phyloP scores from a whole-genome alignment of 2,329 filamentous ascomycete genomes.

The Colletotrichum sp. region DNA sequence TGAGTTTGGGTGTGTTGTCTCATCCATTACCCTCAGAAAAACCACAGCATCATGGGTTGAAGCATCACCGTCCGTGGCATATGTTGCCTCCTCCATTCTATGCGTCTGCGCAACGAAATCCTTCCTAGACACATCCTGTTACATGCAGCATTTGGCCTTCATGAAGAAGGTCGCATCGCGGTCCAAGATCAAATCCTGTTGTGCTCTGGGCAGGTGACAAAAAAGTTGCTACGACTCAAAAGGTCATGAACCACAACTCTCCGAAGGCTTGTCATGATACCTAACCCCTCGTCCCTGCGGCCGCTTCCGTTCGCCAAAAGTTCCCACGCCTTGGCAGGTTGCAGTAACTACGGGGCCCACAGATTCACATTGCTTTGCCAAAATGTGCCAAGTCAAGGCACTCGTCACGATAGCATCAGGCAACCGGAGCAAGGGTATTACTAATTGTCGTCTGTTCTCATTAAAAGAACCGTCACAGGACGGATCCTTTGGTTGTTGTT shows the following conservation, averaged over 20 bases:
- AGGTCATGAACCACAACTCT: background rate
- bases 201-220: background rate
- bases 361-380: background rate
- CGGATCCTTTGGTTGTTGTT: constrained; percentile 11
- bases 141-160: background rate
- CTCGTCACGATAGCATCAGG: background rate
- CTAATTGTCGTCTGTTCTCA: constrained; percentile 18
- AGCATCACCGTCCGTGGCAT: background rate
- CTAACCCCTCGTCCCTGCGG: background rate
- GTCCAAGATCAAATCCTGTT: background rate
- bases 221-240: background rate
- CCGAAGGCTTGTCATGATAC: background rate
- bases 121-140: background rate
- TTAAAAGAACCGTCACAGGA: constrained; percentile 11
- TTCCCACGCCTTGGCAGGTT: background rate
- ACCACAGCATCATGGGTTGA: rapidly evolving
- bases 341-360: background rate
- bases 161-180: background rate
- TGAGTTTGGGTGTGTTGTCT: too few species aligned
- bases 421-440: background rate
- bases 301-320: background rate
- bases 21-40: background rate
- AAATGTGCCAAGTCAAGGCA: background rate
- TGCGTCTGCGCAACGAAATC: background rate
- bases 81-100: background rate